Conservation (phyloP, 257 asterid genomes). For the Salvia rosmarinus region DNA sequence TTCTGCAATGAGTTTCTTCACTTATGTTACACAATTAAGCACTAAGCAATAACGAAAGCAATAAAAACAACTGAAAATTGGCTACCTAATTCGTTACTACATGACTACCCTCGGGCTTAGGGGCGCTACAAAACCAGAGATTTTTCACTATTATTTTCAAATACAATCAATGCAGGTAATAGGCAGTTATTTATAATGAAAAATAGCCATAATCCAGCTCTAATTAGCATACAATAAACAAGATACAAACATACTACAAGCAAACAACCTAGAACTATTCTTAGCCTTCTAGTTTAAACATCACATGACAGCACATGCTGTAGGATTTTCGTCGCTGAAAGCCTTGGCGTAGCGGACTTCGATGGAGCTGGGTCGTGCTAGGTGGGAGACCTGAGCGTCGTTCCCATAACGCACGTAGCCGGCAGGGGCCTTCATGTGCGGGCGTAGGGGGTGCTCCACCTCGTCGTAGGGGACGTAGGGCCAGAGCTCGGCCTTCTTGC, state of each 20-base stretch:
- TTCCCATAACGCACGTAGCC: constrained; percentile 69
- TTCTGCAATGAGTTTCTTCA: not conserved
- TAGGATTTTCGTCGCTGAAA: constrained; percentile 87
- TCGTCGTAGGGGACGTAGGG: constrained; percentile 89
- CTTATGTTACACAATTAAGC: not conserved
- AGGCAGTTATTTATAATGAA: too few relatives aligned
- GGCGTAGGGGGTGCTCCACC: constrained; percentile 89
- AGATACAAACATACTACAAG: not conserved
- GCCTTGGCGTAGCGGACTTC: constrained; percentile 93
- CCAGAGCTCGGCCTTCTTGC: constrained; percentile 91
- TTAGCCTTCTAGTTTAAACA: not conserved
- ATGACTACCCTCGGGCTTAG: too few relatives aligned
- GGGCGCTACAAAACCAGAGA: too few relatives aligned
- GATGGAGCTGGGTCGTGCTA: constrained; percentile 76
- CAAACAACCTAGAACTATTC: not conserved
- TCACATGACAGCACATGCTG: constrained; percentile 83
- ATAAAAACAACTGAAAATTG: too few relatives aligned
- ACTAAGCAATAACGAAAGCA: too few relatives aligned
- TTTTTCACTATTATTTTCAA: too few relatives aligned
- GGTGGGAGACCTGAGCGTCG: constrained; percentile 59
- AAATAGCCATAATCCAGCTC: too few relatives aligned
- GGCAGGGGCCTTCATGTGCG: constrained; percentile 80
- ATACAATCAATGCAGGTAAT: too few relatives aligned
- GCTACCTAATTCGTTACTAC: too few relatives aligned
- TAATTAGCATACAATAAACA: not conserved